Percentiles rank a stretch among this genome's conserved stretches.
phyloP scores from a whole-genome alignment of 2,329 filamentous ascomycete genomes.

The Aspergillus luchuensis region DNA sequence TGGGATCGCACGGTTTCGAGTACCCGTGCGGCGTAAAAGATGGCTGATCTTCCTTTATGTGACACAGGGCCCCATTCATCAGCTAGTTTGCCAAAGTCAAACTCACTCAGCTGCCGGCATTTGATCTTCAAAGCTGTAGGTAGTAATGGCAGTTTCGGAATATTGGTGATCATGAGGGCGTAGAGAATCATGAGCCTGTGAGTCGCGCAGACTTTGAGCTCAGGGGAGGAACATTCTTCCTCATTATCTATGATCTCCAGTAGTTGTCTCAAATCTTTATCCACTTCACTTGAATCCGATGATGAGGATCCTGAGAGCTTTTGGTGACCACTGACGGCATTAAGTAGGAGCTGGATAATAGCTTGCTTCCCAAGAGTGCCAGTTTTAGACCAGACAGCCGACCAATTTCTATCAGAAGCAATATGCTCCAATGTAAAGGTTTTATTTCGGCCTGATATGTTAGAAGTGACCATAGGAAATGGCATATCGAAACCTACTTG shows the following conservation, averaged over 20 bases:
- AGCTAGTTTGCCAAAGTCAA: not conserved
- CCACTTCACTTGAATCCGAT: not conserved
- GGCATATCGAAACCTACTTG: not conserved
- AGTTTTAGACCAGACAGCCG: not conserved
- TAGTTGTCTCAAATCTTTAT: not conserved
- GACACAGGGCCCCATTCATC: not conserved
- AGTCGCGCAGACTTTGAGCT: not conserved
- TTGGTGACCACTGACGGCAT: not conserved
- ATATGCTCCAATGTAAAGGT: not conserved
- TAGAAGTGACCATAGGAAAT: not conserved
- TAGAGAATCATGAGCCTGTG: slow-evolving; percentile 1
- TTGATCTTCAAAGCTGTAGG: not conserved
- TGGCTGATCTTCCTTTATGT: not conserved
- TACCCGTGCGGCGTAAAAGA: slow-evolving; percentile 5
- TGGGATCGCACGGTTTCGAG: slow-evolving; percentile 1
- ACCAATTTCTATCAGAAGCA: not conserved
- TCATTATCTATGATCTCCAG: not conserved
- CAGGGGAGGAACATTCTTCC: not conserved
- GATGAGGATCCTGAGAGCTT: not conserved
- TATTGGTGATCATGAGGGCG: not conserved
- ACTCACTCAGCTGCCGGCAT: not conserved
- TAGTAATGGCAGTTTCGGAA: not conserved
- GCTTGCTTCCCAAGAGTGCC: slow-evolving; percentile 1
- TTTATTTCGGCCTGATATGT: not conserved
- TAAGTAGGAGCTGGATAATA: not conserved